phyloP scores from a whole-genome alignment of 345 rosid species.

The Brassica carinata region DNA sequence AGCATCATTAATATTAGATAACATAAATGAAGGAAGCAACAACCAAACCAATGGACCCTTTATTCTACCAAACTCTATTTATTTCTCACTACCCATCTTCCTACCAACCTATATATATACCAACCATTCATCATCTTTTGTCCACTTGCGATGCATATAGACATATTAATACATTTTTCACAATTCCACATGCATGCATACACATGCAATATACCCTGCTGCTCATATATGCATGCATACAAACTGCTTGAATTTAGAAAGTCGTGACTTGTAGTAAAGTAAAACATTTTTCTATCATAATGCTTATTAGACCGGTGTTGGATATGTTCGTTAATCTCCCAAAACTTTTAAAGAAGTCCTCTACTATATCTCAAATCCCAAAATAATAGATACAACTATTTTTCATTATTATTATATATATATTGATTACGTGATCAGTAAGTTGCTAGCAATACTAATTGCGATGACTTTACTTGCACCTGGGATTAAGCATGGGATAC shows the following conservation, averaged over 20 bases:
- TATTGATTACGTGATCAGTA: neutral
- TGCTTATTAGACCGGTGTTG: neutral
- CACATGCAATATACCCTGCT: neutral
- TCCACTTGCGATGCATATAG: slow-evolving; percentile 28
- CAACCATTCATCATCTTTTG: slow-evolving; percentile 40
- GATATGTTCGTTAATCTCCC: neutral
- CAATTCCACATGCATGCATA: slow-evolving; percentile 16
- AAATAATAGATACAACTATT: neutral
- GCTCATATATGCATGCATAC: neutral
- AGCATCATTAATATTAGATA: slow-evolving; percentile 19
- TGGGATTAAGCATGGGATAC: neutral
- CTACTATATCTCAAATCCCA: slow-evolving; percentile 9
- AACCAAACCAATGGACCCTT: slow-evolving; percentile 41
- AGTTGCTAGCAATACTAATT: neutral
- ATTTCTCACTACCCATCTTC: slow-evolving; percentile 41
- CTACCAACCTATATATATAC: slow-evolving; percentile 45
- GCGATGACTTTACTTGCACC: neutral
- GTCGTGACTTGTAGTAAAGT: neutral
- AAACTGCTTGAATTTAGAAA: slow-evolving; percentile 10
- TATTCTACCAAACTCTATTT: slow-evolving; percentile 44
- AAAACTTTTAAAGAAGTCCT: neutral
- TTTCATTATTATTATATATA: neutral
- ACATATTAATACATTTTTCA: neutral
- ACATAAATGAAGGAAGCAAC: slow-evolving; percentile 42
- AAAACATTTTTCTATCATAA: slow-evolving; percentile 2